phyloP scores from a whole-genome alignment of 805 yeast species.

The Wickerhamomyces mucosus region DNA sequence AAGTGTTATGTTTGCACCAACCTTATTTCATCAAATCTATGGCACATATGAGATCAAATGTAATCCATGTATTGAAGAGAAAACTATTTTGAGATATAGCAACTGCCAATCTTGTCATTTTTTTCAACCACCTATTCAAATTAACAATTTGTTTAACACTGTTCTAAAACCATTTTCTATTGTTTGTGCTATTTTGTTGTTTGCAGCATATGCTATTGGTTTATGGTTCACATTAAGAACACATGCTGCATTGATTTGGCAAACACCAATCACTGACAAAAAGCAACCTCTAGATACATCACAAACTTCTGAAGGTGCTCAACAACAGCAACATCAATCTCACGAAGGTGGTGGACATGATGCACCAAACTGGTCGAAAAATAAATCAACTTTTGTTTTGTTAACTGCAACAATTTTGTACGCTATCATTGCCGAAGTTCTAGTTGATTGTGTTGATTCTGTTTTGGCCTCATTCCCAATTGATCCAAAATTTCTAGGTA shows the following conservation, averaged over 20 bases:
- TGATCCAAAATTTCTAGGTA: conserved; percentile 83
- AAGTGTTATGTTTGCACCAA: conserved; percentile 87
- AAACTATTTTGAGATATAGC: conserved; percentile 6
- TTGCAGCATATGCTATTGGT: conserved; percentile 81
- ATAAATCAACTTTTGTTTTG: conserved; percentile 73
- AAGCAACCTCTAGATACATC: conserved; percentile 12
- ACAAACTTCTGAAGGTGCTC: conserved; percentile 8
- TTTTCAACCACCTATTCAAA: conserved; percentile 62
- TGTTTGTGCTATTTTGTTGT: conserved; percentile 70
- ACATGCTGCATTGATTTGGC: conserved; percentile 96
- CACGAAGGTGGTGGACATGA: conserved; percentile 58
- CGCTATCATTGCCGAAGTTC: conserved; percentile 88
- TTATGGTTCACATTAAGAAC: conserved; percentile 89
- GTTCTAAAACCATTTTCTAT: conserved; percentile 78
- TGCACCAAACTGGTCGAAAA: conserved; percentile 94
- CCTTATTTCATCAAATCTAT: conserved; percentile 79
- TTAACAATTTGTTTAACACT: conserved; percentile 54
- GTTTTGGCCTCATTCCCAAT: conserved; percentile 74
- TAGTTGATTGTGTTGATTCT: conserved; percentile 87
- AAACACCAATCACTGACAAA: conserved; percentile 39
- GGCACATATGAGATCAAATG: conserved; percentile 81
- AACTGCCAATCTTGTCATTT: conserved; percentile 67
- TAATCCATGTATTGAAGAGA: conserved; percentile 33
- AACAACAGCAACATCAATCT: conserved; percentile 3
- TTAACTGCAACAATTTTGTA: conserved; percentile 78